Conservation (phyloP, 805 yeast species). For the Candida oleophila region DNA sequence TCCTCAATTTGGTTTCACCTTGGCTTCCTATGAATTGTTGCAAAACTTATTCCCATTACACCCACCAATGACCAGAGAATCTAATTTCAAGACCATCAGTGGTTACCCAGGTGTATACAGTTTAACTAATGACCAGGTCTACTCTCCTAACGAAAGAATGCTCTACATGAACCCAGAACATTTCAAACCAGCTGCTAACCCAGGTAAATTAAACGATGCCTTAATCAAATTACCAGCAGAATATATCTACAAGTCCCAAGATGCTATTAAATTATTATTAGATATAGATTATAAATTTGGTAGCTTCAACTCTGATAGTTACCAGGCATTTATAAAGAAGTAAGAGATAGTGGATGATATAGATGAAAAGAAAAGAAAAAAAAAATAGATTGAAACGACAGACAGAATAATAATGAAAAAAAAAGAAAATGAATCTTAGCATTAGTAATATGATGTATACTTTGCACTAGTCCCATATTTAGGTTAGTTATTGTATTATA, state of each 20-base stretch:
- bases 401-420: neutral
- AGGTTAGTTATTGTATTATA: neutral
- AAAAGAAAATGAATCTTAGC: too few relatives aligned
- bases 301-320: slow-evolving; percentile 51
- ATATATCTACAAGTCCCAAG: slow-evolving; percentile 57
- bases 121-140: slow-evolving; percentile 45
- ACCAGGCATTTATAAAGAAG: slow-evolving; percentile 33
- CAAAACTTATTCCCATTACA: slow-evolving; percentile 75
- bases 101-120: slow-evolving; percentile 48
- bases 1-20: slow-evolving; percentile 96
- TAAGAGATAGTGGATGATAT: neutral
- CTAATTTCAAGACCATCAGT: slow-evolving; percentile 42
- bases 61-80: slow-evolving; percentile 44
- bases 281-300: slow-evolving; percentile 64
- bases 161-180: slow-evolving; percentile 32
- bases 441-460: neutral
- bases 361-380: neutral
- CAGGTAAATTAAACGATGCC: slow-evolving; percentile 31
- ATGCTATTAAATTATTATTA: slow-evolving; percentile 58
- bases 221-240: slow-evolving; percentile 42
- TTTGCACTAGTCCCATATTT: neutral
- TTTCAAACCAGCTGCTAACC: slow-evolving; percentile 10
- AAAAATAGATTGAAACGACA: too few relatives aligned
- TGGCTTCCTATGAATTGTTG: slow-evolving; percentile 94
- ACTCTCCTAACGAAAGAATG: slow-evolving; percentile 35